These are phyloP conservation scores for Ustilago crameri DNA, from an alignment of 1,284 basidiomycete genomes.

Conservation along the genomic window DNA sequence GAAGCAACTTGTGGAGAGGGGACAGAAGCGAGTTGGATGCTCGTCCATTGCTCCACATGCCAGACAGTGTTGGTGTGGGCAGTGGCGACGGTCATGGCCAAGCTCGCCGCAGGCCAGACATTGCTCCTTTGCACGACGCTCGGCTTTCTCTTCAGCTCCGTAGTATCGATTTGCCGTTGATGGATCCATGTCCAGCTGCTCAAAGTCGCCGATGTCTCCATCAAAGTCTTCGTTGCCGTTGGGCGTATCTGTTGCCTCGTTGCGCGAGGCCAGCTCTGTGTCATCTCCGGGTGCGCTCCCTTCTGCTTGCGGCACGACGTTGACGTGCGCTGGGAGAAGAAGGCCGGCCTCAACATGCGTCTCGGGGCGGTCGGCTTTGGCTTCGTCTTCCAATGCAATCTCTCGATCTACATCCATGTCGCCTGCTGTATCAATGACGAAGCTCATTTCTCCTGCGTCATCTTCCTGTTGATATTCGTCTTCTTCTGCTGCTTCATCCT, in stretches of 20 bases:
- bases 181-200: slow-evolving; percentile 51
- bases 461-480: slow-evolving; percentile 6
- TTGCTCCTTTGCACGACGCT: slow-evolving; percentile 42
- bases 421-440: slow-evolving; percentile 42
- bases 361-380: slow-evolving; percentile 17
- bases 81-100: slow-evolving; percentile 54
- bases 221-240: slow-evolving; percentile 19
- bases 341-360: slow-evolving; percentile 36
- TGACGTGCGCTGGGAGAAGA: slow-evolving; percentile 36
- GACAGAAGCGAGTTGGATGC: slow-evolving; percentile 83
- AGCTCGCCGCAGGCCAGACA: slow-evolving; percentile 55
- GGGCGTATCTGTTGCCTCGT: not conserved
- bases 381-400: slow-evolving; percentile 23
- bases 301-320: slow-evolving; percentile 15
- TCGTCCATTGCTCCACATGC: slow-evolving; percentile 88
- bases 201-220: slow-evolving; percentile 50
- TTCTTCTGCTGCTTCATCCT: slow-evolving; percentile 11
- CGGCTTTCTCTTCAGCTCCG: slow-evolving; percentile 51
- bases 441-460: slow-evolving; percentile 35
- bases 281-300: slow-evolving; percentile 1
- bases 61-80: slow-evolving; percentile 75
- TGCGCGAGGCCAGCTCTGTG: not conserved
- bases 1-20: slow-evolving; percentile 83
- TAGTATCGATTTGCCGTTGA: slow-evolving; percentile 53
- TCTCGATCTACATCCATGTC: slow-evolving; percentile 46